These are phyloP conservation scores for Nicotiana tabacum DNA, from an alignment of 257 asterid genomes.

Conservation along the genomic window DNA sequence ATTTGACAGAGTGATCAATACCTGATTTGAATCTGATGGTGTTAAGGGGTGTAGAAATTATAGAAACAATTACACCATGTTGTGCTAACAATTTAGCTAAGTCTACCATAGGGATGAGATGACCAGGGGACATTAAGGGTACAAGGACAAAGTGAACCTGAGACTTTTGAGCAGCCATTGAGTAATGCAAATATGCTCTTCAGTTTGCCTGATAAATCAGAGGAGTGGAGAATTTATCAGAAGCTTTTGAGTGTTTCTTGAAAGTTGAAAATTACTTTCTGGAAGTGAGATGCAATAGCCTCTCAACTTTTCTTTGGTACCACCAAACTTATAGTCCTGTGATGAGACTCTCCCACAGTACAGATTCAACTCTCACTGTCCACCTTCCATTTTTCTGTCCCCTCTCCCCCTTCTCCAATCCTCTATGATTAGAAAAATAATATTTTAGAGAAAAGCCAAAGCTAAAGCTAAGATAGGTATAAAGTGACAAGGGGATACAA, in stretches of 20 bases:
- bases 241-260: neutral
- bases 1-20: conserved; percentile 21
- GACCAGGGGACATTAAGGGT: conserved; percentile 77
- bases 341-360: neutral
- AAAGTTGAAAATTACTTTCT: neutral
- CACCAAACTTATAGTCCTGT: neutral
- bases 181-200: neutral
- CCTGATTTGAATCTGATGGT: conserved; percentile 24
- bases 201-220: neutral
- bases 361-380: neutral
- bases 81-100: conserved; percentile 53
- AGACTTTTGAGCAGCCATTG: conserved; percentile 13
- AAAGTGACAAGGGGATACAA: neutral
- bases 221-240: neutral
- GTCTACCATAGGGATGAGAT: conserved; percentile 75
- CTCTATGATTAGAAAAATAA: no score
- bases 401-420: no score
- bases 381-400: neutral
- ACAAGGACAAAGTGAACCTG: conserved; percentile 50
- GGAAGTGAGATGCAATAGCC: neutral
- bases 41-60: conserved; percentile 43
- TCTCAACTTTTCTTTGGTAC: neutral
- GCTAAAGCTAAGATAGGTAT: neutral
- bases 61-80: conserved; percentile 24
- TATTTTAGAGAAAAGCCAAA: neutral